Evolutionary conservation across 2,329 filamentous ascomycete genomes (phyloP).

Genomic region (Hymenoscyphus occultus): DNA sequence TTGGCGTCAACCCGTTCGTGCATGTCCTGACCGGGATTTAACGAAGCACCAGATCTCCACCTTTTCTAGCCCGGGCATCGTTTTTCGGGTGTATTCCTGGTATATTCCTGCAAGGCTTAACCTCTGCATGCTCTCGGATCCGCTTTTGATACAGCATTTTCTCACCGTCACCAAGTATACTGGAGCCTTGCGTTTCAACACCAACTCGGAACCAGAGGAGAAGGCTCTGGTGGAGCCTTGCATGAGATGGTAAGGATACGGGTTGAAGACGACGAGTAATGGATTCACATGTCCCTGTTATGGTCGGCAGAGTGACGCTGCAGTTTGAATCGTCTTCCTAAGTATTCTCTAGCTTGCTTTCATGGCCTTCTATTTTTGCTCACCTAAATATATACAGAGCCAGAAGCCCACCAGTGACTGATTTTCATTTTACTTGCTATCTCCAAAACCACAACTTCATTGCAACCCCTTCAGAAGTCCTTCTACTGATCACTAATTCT

Average conservation of each 20-base stretch:
- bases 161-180: constrained; percentile 21
- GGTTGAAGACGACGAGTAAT: constrained; percentile 15
- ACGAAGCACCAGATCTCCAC: background rate
- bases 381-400: constrained; percentile 32
- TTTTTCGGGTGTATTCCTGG: constrained; percentile 7
- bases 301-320: constrained; percentile 16
- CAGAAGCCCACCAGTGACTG: background rate
- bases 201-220: constrained; percentile 10
- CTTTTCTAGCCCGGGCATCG: constrained; percentile 6
- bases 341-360: constrained; percentile 31
- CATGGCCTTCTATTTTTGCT: constrained; percentile 12
- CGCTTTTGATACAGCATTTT: constrained; percentile 32
- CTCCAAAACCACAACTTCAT: constrained; percentile 1
- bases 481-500: background rate
- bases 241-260: constrained; percentile 17
- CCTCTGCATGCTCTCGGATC: constrained; percentile 19
- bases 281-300: constrained; percentile 26
- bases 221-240: constrained; percentile 18
- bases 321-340: constrained; percentile 18
- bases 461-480: constrained; percentile 9
- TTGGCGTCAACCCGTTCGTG: constrained; percentile 17
- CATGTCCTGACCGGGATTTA: constrained; percentile 24
- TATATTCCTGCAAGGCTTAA: constrained; percentile 17
- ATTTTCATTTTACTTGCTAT: constrained; percentile 8
- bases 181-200: constrained; percentile 27